A percentile compares a stretch with the other conserved stretches of the same genome.
Evolutionary conservation across 345 rosid species (phyloP).

Genomic region (Hibiscus trionum): DNA sequence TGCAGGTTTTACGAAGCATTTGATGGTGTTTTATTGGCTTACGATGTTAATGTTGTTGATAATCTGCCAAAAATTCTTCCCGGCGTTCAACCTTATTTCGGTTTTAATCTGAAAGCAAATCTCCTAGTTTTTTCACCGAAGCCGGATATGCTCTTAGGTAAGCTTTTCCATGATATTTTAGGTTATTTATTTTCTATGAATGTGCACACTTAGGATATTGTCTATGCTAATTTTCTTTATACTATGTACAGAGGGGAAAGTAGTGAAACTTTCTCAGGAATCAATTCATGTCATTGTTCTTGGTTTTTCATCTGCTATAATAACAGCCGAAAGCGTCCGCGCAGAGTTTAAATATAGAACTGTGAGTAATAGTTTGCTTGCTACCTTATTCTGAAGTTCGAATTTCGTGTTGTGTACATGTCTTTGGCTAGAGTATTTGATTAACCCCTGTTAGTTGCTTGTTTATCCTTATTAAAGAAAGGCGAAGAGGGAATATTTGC

Average conservation of each 20-base stretch:
- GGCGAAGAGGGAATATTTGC: constrained; percentile 17
- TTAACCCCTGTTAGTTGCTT: neutral
- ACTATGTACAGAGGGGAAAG: constrained; percentile 56
- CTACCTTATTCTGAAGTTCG: neutral
- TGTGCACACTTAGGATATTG: neutral
- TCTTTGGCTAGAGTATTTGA: neutral
- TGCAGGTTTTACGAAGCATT: constrained; percentile 58
- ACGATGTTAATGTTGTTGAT: constrained; percentile 38
- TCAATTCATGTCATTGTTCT: constrained; percentile 77
- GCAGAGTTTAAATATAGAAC: constrained; percentile 30
- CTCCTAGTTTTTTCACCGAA: constrained; percentile 68
- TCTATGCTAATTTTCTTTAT: neutral
- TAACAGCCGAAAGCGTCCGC: constrained; percentile 55
- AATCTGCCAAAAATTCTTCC: constrained; percentile 51
- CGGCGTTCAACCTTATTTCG: constrained; percentile 56
- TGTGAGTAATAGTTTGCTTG: constrained; percentile 1
- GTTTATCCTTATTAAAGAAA: neutral
- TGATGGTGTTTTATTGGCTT: constrained; percentile 71
- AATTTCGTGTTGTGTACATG: neutral
- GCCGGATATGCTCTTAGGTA: constrained; percentile 64
- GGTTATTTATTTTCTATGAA: neutral
- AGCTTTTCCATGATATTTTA: constrained; percentile 3
- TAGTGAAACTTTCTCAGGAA: constrained; percentile 57
- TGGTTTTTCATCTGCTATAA: constrained; percentile 72
- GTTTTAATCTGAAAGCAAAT: constrained; percentile 50